Conservation (phyloP, 306 rosid species). For the Oemleria cerasiformis region DNA sequence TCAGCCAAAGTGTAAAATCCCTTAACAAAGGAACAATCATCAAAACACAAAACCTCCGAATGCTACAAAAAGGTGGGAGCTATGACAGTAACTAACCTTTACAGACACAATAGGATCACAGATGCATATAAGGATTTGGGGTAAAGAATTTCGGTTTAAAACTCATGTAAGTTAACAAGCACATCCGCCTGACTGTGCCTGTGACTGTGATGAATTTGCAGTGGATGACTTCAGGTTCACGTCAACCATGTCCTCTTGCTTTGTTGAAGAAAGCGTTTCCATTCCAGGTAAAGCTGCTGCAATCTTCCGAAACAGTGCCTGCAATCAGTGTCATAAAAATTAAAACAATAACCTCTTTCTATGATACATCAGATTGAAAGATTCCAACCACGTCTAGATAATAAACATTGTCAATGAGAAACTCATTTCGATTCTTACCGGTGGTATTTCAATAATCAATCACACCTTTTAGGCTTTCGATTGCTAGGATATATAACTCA, state of each 20-base stretch:
- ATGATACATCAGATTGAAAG: background rate
- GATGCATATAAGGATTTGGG: background rate
- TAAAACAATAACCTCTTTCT: background rate
- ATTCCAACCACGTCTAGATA: too few species aligned
- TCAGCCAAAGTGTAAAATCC: conserved; percentile 6
- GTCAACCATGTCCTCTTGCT: conserved; percentile 93
- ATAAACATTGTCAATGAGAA: too few species aligned
- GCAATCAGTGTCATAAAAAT: background rate
- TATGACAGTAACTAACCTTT: conserved; percentile 4
- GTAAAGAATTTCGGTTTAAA: background rate
- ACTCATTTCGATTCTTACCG: background rate
- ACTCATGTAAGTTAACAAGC: conserved; percentile 40
- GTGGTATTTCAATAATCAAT: background rate
- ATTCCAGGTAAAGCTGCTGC: conserved; percentile 93
- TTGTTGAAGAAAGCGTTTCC: conserved; percentile 81
- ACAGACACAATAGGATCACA: conserved; percentile 13
- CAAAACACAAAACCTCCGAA: conserved; percentile 14
- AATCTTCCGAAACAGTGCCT: conserved; percentile 87
- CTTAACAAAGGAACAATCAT: conserved; percentile 1
- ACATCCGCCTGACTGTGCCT: conserved; percentile 63
- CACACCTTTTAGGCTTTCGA: background rate
- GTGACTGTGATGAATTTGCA: conserved; percentile 40
- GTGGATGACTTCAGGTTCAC: conserved; percentile 76
- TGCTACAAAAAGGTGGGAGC: conserved; percentile 12
- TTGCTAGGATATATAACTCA: background rate